Percentiles rank a stretch among this genome's conserved stretches.
Conservation (phyloP, 352 stramenopile genomes). For the Hyaloperonospora arabidopsidis region DNA sequence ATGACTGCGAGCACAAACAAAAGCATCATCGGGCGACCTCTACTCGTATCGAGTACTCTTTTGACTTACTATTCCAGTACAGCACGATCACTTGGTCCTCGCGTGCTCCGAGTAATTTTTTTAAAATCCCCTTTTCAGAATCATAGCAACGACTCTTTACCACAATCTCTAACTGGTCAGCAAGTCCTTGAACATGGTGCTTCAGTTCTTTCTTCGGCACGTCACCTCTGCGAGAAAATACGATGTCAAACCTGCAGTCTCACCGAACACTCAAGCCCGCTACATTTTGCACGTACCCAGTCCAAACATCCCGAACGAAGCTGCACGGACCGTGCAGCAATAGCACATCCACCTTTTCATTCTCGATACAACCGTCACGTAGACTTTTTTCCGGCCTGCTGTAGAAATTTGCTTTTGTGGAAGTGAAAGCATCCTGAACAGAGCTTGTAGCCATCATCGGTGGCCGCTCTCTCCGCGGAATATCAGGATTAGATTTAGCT, state of each 20-base stretch:
- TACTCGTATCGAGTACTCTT: background rate
- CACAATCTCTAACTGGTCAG: conserved; percentile 14
- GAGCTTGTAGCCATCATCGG: background rate
- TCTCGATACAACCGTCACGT: background rate
- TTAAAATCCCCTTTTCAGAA: conserved; percentile 15
- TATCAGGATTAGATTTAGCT: background rate
- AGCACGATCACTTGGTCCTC: conserved; percentile 30
- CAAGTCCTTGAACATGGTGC: conserved; percentile 8
- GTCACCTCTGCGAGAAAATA: conserved; percentile 12
- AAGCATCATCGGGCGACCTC: background rate
- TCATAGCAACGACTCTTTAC: conserved; percentile 11
- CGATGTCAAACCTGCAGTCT: background rate
- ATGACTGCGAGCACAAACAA: background rate
- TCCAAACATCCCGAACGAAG: conserved; percentile 19
- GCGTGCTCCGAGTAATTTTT: conserved; percentile 15
- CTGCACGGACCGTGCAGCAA: conserved; percentile 29
- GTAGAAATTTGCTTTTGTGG: too few species aligned
- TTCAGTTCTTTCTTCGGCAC: conserved; percentile 10
- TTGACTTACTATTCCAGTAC: conserved; percentile 27
- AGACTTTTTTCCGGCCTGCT: too few species aligned
- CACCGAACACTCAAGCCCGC: background rate
- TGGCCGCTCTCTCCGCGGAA: background rate
- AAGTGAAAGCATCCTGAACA: background rate
- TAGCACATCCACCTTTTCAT: conserved; percentile 9
- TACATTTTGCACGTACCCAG: conserved; percentile 14